phyloP scores from a whole-genome alignment of 192 early-diverging fungal species.

The Umbelopsis ramanniana region DNA sequence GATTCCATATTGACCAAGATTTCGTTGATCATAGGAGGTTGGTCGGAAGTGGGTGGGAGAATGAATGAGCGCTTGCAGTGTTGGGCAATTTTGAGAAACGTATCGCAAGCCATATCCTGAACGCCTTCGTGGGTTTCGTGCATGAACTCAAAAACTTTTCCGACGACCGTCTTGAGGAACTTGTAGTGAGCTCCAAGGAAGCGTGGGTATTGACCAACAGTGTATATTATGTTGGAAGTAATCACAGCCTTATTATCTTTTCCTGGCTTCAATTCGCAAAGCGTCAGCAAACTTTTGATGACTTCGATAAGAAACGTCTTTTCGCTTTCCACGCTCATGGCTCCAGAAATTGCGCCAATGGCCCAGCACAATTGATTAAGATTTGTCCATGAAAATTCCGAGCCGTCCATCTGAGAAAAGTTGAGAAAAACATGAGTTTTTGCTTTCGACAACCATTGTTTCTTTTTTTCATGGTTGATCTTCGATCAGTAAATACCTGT shows the following conservation, averaged over 20 bases:
- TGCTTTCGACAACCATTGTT: background rate
- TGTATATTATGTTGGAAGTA: conserved; percentile 29
- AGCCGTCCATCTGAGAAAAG: conserved; percentile 80
- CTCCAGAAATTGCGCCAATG: conserved; percentile 97
- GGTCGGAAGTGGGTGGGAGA: background rate
- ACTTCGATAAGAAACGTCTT: conserved; percentile 97
- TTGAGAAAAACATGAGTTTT: background rate
- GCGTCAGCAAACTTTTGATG: conserved; percentile 94
- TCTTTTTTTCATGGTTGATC: conserved; percentile 23
- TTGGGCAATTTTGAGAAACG: conserved; percentile 30
- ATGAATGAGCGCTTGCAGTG: conserved; percentile 26
- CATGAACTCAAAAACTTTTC: conserved; percentile 20
- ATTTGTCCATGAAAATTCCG: conserved; percentile 98
- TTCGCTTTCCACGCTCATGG: conserved; percentile 96
- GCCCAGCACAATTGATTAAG: conserved; percentile 99
- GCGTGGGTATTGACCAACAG: conserved; percentile 30
- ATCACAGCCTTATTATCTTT: conserved; percentile 44
- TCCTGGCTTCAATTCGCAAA: conserved; percentile 95
- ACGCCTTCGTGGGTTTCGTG: conserved; percentile 22
- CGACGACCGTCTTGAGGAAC: conserved; percentile 22
- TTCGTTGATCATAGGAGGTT: conserved; percentile 20
- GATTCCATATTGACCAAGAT: conserved; percentile 8
- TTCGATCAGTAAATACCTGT: conserved; percentile 61
- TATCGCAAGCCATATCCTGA: conserved; percentile 32
- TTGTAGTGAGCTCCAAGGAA: conserved; percentile 27